These are phyloP conservation scores for Fusarium nygamai DNA, from an alignment of 2,329 filamentous ascomycete genomes.

Conservation along the genomic window DNA sequence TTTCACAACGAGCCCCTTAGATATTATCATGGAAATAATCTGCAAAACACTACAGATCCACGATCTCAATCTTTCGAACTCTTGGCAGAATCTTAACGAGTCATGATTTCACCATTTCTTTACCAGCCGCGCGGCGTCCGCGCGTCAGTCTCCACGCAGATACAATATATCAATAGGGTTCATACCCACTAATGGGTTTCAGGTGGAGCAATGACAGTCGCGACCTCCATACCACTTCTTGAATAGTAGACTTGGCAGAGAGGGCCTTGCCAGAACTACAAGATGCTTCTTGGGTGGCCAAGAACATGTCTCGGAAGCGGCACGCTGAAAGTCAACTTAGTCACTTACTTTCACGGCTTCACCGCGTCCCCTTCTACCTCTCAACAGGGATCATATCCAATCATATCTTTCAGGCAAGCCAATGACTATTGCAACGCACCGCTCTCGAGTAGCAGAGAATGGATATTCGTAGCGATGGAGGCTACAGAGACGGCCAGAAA, in stretches of 20 bases:
- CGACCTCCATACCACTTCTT: background rate
- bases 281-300: background rate
- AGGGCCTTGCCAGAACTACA: background rate
- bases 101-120: fast-evolving
- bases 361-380: background rate
- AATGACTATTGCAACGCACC: fast-evolving
- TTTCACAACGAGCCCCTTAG: background rate
- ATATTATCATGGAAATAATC: background rate
- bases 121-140: background rate
- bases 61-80: background rate
- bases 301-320: background rate
- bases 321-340: background rate
- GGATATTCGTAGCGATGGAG: background rate
- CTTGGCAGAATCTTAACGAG: background rate
- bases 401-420: background rate
- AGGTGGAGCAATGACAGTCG: background rate
- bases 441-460: fast-evolving
- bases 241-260: background rate
- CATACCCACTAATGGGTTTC: background rate
- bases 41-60: background rate
- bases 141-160: background rate
- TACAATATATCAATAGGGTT: background rate
- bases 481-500: background rate
- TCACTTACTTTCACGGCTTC: background rate
- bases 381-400: background rate